phyloP scores from a whole-genome alignment of 2,329 filamentous ascomycete species.

The Dactylella cylindrospora region DNA sequence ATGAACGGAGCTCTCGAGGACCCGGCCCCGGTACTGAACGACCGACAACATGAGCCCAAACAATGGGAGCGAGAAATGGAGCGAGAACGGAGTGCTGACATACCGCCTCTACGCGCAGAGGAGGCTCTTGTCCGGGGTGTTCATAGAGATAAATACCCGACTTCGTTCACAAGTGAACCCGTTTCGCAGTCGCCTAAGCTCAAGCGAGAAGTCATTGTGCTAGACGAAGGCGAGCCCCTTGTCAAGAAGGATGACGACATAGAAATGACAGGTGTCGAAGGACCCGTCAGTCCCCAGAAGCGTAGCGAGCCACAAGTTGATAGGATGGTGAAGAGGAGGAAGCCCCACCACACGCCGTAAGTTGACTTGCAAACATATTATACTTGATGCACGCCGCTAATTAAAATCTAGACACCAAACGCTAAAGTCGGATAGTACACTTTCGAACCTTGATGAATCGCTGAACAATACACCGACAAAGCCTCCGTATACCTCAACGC shows the following conservation, averaged over 20 bases:
- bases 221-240: conserved; percentile 27
- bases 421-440: conserved; percentile 27
- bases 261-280: conserved; percentile 37
- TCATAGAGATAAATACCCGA: conserved; percentile 35
- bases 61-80: conserved; percentile 35
- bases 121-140: conserved; percentile 37
- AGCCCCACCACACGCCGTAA: conserved; percentile 12
- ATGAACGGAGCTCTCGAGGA: conserved; percentile 54
- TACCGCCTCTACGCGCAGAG: conserved; percentile 44
- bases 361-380: too few species aligned
- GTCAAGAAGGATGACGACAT: conserved; percentile 37
- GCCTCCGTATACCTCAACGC: conserved; percentile 3
- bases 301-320: conserved; percentile 22
- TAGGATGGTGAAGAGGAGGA: conserved; percentile 21
- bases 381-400: neutral
- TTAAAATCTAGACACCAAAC: neutral
- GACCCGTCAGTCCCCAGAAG: conserved; percentile 17
- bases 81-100: conserved; percentile 40
- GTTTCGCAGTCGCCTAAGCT: conserved; percentile 34
- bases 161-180: conserved; percentile 12
- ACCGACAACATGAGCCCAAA: conserved; percentile 21
- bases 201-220: conserved; percentile 34
- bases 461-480: conserved; percentile 24
- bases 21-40: conserved; percentile 56
- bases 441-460: conserved; percentile 32